Evolutionary conservation across 2,329 filamentous ascomycete genomes (phyloP), one percentile per base, ranked within the genome.

Genomic region (Aspergillus brasiliensis): DNA sequence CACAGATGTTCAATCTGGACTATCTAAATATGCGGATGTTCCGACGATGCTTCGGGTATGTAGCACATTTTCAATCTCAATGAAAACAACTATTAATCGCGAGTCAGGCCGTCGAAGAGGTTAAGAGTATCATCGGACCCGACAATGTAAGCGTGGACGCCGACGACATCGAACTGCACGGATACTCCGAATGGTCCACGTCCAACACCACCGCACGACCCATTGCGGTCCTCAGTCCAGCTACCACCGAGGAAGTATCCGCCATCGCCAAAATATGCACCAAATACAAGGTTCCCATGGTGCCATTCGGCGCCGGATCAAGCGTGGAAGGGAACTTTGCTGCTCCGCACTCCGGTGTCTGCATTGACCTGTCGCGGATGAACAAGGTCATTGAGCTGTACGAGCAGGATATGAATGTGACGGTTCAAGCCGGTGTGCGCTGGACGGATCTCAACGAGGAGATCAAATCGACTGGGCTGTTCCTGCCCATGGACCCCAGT

Each of bases 171-270:
- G 82, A 84, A 34, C 72, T 79, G 31, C 88, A 90, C 68, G 86
- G 87, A 10, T 86, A 85, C 71, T 89, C 86, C 0, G 87, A 89
- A 67, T 88, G 86, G 85, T 88, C 86, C 0, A 90, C 68, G 82
- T 84, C 34, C 78, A 84, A 40, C 80, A 78, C 19, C 77, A 86
- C 4, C 8, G 27, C 51, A 8, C 37, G 56, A 31, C 86, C 87
- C 0, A 81, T 88, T 1, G 86, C 87, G 1, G 80, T 90, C 3
- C 83, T 83, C 1, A 86, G 86, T 58, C 88, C 88, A 0, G 80
- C 77, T 25, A 82, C 78, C 0, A 90, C 88, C 0, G 82, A 85
- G 56, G 82, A 90, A 21, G 88, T 90, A 1, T 84, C 83, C 0
- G 67, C 75, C 21, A 84, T 90, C 57, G 87, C 85, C 21, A 80